phyloP scores from a whole-genome alignment of 352 stramenopile species.

The Globisporangium perplexum region DNA sequence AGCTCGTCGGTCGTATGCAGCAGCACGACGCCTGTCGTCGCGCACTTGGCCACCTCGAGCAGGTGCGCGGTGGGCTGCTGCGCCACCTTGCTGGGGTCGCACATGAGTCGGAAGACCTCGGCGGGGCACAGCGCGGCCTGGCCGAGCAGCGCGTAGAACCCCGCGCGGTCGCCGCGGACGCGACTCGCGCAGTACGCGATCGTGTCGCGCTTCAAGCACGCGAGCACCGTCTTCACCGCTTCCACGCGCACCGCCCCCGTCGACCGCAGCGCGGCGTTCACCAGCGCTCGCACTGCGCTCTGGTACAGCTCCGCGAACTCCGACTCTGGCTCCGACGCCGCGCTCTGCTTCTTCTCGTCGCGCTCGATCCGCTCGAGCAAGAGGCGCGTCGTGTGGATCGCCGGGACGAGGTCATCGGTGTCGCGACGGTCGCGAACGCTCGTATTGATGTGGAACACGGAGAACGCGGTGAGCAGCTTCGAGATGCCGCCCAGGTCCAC shows the following conservation, averaged over 20 bases:
- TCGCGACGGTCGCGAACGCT: conserved; percentile 33
- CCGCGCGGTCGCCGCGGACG: neutral
- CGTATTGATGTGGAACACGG: conserved; percentile 40
- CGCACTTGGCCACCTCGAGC: conserved; percentile 30
- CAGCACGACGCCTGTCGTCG: conserved; percentile 44
- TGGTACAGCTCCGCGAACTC: conserved; percentile 11
- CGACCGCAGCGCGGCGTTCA: conserved; percentile 32
- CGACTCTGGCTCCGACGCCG: neutral
- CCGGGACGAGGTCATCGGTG: conserved; percentile 28
- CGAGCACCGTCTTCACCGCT: conserved; percentile 34
- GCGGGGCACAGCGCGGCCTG: conserved; percentile 37
- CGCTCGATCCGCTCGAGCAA: conserved; percentile 19
- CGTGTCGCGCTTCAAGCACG: conserved; percentile 33
- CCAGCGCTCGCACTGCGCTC: conserved; percentile 27
- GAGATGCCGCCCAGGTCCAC: conserved; percentile 7
- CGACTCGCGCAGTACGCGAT: conserved; percentile 13
- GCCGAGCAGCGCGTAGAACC: conserved; percentile 21
- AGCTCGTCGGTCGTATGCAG: conserved; percentile 39
- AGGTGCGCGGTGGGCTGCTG: conserved; percentile 19
- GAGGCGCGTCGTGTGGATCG: conserved; percentile 29
- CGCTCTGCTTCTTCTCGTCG: neutral
- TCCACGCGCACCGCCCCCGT: conserved; percentile 24
- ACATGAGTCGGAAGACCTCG: conserved; percentile 35
- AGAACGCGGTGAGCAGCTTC: conserved; percentile 25
- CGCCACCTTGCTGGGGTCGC: conserved; percentile 22